Percentiles rank a stretch among this genome's conserved stretches.
Conservation (phyloP, 1,284 basidiomycete species). For the Ganoderma meredithae region DNA sequence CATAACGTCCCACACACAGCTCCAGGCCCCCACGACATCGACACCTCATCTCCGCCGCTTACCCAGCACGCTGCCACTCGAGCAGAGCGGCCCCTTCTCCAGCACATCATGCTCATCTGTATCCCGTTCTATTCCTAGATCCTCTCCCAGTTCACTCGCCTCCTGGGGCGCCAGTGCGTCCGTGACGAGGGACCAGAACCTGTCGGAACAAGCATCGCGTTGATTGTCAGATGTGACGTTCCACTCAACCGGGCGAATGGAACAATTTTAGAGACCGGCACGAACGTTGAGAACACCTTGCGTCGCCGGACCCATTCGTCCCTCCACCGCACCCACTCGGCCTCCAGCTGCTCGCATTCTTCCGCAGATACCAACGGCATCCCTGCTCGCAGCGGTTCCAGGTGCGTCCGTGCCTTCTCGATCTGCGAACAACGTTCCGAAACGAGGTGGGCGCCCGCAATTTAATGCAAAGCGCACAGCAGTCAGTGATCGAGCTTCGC, state of each 20-base stretch:
- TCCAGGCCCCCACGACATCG: background rate
- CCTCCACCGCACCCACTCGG: conserved; percentile 76
- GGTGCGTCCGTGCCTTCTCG: conserved; percentile 51
- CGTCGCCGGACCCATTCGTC: conserved; percentile 74
- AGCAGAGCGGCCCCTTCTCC: conserved; percentile 60
- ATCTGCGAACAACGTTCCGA: conserved; percentile 48
- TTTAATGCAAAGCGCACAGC: background rate
- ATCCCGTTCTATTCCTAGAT: conserved; percentile 79
- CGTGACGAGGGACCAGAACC: conserved; percentile 77
- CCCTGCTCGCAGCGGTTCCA: conserved; percentile 73
- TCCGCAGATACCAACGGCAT: conserved; percentile 70
- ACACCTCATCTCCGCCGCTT: conserved; percentile 20
- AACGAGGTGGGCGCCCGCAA: background rate
- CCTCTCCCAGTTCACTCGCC: conserved; percentile 65
- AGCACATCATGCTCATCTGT: conserved; percentile 67
- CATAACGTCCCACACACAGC: background rate
- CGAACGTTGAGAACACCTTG: conserved; percentile 71
- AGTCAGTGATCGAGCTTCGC: background rate
- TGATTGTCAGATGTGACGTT: background rate
- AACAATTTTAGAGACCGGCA: background rate
- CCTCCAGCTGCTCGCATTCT: conserved; percentile 66
- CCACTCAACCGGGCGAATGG: background rate
- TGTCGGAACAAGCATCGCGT: conserved; percentile 39
- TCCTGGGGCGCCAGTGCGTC: conserved; percentile 73
- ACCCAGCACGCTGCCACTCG: conserved; percentile 29